Conservation (phyloP, 495 filamentous ascomycete species). For the Letharia columbiana region DNA sequence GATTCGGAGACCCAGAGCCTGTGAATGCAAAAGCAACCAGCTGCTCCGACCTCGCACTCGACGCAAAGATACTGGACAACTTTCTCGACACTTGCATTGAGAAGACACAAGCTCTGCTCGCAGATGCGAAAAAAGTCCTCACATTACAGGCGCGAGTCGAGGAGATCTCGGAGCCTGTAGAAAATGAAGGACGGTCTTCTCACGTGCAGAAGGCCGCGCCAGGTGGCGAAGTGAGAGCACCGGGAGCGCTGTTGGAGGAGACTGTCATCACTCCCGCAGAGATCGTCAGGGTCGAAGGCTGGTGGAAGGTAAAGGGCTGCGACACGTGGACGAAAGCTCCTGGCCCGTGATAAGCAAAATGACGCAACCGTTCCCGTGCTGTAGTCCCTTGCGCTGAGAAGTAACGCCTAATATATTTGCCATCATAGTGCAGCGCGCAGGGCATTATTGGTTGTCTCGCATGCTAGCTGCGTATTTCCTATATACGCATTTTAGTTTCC, state of each 20-base stretch:
- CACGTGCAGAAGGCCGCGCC: no score
- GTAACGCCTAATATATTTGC: no score
- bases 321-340: neutral
- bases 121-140: neutral
- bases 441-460: no score
- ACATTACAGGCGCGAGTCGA: rapidly evolving
- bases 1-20: neutral
- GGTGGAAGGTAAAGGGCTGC: neutral
- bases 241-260: no score
- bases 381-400: no score
- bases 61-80: neutral
- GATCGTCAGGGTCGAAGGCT: neutral
- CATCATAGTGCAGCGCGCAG: no score
- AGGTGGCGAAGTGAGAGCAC: no score
- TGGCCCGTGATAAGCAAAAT: neutral
- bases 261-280: neutral
- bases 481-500: no score
- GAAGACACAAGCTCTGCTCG: neutral
- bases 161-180: no score
- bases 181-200: no score
- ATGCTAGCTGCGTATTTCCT: no score
- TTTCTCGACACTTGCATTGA: neutral
- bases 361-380: no score
- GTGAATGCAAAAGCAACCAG: neutral
- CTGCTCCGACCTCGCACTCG: neutral